These are phyloP conservation scores for Pelargonium myrrhifolium DNA, from an alignment of 441 rosid genomes.

Conservation along the genomic window DNA sequence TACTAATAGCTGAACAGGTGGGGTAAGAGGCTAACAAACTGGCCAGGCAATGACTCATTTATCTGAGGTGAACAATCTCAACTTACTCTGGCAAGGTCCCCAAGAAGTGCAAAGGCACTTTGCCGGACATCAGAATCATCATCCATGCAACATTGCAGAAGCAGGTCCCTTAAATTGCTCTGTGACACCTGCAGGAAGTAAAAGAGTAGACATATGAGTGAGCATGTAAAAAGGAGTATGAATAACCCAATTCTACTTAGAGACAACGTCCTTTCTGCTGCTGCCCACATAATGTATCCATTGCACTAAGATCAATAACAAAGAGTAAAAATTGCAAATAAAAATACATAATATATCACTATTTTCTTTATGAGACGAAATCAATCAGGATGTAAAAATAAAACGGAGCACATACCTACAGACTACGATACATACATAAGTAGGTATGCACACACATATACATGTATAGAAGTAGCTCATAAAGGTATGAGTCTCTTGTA, in stretches of 20 bases:
- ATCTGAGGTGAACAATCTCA: slow-evolving; percentile 2
- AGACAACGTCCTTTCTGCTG: background rate
- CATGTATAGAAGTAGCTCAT: too few relatives aligned
- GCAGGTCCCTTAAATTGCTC: slow-evolving; percentile 76
- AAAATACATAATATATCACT: background rate
- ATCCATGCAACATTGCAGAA: slow-evolving; percentile 88
- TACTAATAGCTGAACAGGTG: background rate
- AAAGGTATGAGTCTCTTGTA: too few relatives aligned
- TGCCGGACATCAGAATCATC: slow-evolving; percentile 86
- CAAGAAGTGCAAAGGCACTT: slow-evolving; percentile 97
- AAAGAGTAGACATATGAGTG: background rate
- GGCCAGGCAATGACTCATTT: slow-evolving; percentile 1
- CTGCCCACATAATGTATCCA: background rate
- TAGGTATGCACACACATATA: background rate
- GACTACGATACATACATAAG: background rate
- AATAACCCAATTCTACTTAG: background rate
- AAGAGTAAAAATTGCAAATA: background rate
- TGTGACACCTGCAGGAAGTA: slow-evolving; percentile 52
- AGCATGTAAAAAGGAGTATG: background rate
- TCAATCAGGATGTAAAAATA: background rate
- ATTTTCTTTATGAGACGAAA: background rate
- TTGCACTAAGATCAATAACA: background rate
- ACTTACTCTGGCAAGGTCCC: slow-evolving; percentile 92
- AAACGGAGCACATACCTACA: background rate
- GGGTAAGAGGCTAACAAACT: background rate